Base-by-base conservation (phyloP, 2,329 filamentous ascomycete genomes). In the Colletotrichum sp. region DNA sequence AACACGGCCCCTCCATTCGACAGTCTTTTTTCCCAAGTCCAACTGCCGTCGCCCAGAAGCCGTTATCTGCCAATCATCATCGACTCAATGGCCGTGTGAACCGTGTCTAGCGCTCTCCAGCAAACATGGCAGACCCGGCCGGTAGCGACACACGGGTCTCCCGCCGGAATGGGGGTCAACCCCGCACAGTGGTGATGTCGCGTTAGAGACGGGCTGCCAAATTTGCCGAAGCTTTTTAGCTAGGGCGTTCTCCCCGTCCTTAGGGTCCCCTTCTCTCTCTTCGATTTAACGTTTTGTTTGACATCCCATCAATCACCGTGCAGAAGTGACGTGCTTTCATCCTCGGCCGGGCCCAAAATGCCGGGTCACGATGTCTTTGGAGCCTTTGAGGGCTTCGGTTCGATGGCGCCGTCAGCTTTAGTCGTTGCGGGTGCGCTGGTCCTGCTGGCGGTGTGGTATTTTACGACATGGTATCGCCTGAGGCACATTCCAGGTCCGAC, bases 401-500 rank as follows among this genome's bases (percentile, higher is more conserved):
- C 55, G 26, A 7, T 28, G 5, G 6, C 30, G 9, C 3, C 15
- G 8, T 6, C 9, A 4, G 8, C 32, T 1, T 1, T 26, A 8
- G 26, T 4, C 4, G 13, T 28, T n/a, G 18, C 28, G 10, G n/a
- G 52, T 9, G 28, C 30, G 8, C 9, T 75, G 5, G 28, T 24
- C 3, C 16, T 64, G 26, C 4, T 68, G 2, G 24, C 55, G 5
- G 15, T 32, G 24, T 75, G 73, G 73, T 75, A 72, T 24, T 52
- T 64, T 2, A 24, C 0, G 2, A 72, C 73, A 2, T 84, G 83
- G 82, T 78, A 81, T 49, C 82, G 82, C 18, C 78, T 85, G 24
- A 82, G 80, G 2, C 82, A 84, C 59, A 71, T 85, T 13, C 83
- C 83, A 0, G 83, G 83, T 0, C 84, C 84, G 0, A 81, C 82